Evolutionary conservation across 163 green algal genomes (phyloP), one percentile per base, ranked within the genome.

Genomic region (Scenedesmus sp.): DNA sequence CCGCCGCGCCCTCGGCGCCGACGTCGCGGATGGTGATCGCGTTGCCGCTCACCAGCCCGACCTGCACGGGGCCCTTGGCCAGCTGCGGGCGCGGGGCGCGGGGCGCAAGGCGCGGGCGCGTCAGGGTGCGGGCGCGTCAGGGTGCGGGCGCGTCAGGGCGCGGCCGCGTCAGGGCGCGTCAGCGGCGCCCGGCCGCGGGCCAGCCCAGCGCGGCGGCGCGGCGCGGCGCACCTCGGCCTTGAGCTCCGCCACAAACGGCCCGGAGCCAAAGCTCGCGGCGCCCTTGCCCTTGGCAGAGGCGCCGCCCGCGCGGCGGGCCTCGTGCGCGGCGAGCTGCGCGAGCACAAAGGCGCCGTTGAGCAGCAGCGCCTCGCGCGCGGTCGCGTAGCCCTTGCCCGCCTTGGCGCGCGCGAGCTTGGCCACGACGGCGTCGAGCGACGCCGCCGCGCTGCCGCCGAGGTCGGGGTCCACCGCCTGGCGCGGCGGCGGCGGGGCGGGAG

Each of bases 301-400:
- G 58, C 51, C 60, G 11, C 24, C 56, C 34, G 48, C 60, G 34
- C 85, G 72, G 64, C 57, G 20, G 3, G 18, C 14, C 11, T 24
- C n/a, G 48, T 26, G 7, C 51, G 42, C 54, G 17, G 54, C 54
- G 14, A 98, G 82, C 64, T 97, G 92, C 2, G 63, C 58, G 26
- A 94, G 57, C 31, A 98, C 51, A 60, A 98, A 98, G 26, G 74
- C 83, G 26, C 86, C 91, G 63, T 95, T 94, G 29, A 95, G 70
- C 66, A 93, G 73, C 67, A 98, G 85, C 0, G 93, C 92, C 62
- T 95, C 87, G 0, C 87, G 77, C 0, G 90, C 82, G 17, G 63
- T 84, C 39, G 66, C 62, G 83, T 96, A 97, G 54, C 82, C 83
- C 74, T 92, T 91, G 31, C 34, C 24, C 33, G 92, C 85, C 88